Percentiles rank a stretch among this genome's conserved stretches.
phyloP scores from a whole-genome alignment of 169 alveolate genomes.

The Pseudocohnilembus persalinus region DNA sequence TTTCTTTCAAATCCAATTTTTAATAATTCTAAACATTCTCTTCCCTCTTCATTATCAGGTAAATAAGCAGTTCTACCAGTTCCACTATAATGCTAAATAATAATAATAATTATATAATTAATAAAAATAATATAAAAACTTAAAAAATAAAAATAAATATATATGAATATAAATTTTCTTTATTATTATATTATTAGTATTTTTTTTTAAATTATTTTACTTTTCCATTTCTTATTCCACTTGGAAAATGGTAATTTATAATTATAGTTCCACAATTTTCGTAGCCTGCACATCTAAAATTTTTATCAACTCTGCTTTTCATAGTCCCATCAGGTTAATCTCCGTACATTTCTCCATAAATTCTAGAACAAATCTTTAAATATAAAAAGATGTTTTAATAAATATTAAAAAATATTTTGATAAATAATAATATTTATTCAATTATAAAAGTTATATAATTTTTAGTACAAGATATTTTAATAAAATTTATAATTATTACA shows the following conservation, averaged over 20 bases:
- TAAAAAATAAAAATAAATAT: no score
- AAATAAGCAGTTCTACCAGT: conserved; percentile 84
- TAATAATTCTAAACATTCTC: conserved; percentile 68
- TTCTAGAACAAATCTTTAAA: conserved; percentile 53
- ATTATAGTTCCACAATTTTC: conserved; percentile 52
- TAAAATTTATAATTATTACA: no score
- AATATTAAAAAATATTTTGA: no score
- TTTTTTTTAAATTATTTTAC: not conserved
- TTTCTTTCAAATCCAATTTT: conserved; percentile 82
- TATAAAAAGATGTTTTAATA: no score
- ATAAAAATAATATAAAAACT: no score
- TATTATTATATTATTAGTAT: no score
- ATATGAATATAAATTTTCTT: not conserved
- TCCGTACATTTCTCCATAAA: conserved; percentile 81
- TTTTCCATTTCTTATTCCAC: conserved; percentile 57
- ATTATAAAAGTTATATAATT: no score
- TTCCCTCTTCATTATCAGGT: conserved; percentile 86
- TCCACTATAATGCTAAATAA: conserved; percentile 65
- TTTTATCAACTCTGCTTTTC: conserved; percentile 35
- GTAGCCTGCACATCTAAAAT: conserved; percentile 53
- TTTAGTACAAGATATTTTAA: no score
- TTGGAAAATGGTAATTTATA: conserved; percentile 59
- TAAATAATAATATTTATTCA: no score
- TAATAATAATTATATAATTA: no score
- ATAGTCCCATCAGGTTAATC: conserved; percentile 81